These are phyloP conservation scores for Trypanosoma lewisi DNA, from an alignment of 208 protist genomes.

Conservation along the genomic window DNA sequence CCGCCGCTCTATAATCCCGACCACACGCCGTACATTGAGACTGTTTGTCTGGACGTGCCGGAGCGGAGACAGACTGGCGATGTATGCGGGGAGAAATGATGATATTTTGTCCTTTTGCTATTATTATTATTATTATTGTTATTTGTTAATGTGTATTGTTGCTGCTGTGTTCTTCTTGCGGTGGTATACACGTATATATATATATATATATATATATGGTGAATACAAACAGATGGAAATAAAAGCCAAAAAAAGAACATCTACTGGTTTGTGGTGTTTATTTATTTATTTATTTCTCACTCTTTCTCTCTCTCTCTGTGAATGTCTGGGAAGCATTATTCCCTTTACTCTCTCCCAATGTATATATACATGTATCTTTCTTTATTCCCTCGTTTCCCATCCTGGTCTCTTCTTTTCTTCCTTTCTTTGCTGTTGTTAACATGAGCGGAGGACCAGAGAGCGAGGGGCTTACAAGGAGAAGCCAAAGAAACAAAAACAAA, in stretches of 20 bases:
- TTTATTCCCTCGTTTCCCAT: not conserved
- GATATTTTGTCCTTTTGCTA: too few relatives aligned
- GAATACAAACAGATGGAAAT: too few relatives aligned
- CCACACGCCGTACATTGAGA: conserved; percentile 50
- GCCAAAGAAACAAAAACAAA: not conserved
- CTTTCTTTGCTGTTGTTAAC: not conserved
- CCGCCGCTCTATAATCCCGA: conserved; percentile 67
- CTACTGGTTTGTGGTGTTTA: too few relatives aligned
- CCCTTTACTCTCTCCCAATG: not conserved
- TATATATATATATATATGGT: too few relatives aligned
- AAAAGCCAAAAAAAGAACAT: too few relatives aligned
- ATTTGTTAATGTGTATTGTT: too few relatives aligned
- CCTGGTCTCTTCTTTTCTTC: not conserved
- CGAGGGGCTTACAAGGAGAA: not conserved
- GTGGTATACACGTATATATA: too few relatives aligned
- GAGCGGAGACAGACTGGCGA: not conserved
- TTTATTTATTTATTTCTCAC: not conserved
- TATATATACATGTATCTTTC: not conserved
- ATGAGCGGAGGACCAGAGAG: not conserved
- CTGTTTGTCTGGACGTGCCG: conserved; percentile 15
- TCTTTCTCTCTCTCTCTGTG: not conserved
- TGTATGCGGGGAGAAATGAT: not conserved
- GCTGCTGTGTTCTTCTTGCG: too few relatives aligned
- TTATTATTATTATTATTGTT: too few relatives aligned
- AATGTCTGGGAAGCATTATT: not conserved